phyloP scores from a whole-genome alignment of 2,329 filamentous ascomycete genomes.

The Pseudopithomyces maydicus region DNA sequence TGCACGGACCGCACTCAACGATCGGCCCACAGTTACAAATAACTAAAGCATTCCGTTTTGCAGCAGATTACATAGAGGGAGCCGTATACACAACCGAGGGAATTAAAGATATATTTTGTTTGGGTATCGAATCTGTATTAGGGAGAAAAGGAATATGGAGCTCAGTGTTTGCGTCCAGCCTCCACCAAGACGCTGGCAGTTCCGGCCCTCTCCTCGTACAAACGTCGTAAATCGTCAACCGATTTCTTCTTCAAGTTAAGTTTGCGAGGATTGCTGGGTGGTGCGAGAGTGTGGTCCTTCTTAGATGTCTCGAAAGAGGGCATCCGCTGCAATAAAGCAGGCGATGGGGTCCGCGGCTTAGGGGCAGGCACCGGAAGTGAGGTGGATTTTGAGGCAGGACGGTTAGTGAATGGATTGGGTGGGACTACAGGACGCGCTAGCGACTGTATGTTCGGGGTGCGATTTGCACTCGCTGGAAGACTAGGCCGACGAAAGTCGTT shows the following conservation, averaged over 20 bases:
- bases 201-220: slow-evolving; percentile 55
- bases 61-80: not conserved
- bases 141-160: not conserved
- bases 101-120: slow-evolving; percentile 1
- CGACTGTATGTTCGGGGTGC: slow-evolving; percentile 40
- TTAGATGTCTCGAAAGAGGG: slow-evolving; percentile 47
- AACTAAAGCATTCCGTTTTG: not conserved
- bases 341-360: slow-evolving; percentile 43
- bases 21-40: not conserved
- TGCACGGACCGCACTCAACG: not conserved
- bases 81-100: not conserved
- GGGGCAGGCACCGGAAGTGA: slow-evolving; percentile 36
- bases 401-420: slow-evolving; percentile 28
- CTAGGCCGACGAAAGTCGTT: slow-evolving; percentile 37
- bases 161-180: slow-evolving; percentile 19
- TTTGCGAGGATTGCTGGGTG: slow-evolving; percentile 34
- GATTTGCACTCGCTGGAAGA: slow-evolving; percentile 33
- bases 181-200: slow-evolving; percentile 43
- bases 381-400: slow-evolving; percentile 33
- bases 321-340: slow-evolving; percentile 53
- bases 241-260: slow-evolving; percentile 51
- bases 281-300: slow-evolving; percentile 16
- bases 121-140: slow-evolving; percentile 2
- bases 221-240: slow-evolving; percentile 53
- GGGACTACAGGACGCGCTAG: slow-evolving; percentile 45